Evolutionary conservation across 805 yeast species (phyloP), one percentile per base, ranked within the genome.

Genomic region (Lachancea sp.): DNA sequence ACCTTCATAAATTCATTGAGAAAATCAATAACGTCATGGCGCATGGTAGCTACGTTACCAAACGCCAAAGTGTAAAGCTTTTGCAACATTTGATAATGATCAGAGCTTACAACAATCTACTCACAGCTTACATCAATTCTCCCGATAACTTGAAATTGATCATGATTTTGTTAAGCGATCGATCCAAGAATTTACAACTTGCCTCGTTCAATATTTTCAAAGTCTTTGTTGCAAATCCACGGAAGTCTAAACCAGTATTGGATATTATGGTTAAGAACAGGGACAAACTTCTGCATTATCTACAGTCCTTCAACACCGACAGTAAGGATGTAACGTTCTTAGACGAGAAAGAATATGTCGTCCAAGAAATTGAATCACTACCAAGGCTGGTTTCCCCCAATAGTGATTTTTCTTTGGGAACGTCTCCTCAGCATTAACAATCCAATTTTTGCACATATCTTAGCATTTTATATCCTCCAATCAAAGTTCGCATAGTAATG

Each of bases 141-240:
- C 80, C 93, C 1, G 88, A 82, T 42, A 89, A 89, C 61, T 69
- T 93, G 57, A 93, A 91, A 63, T 67, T 89, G 45, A 77, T 87
- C 22, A 93, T 93, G 99, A 74, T 83, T 31, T 66, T 89, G 49
- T 69, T 93, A 51, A 82, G 93, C 48, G 97, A 91, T 63, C 85
- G 84, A 65, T 87, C 95, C 51, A 85, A 84, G 59, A 90, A 90
- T 63, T 74, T 93, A 47, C 96, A 90, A 61, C 66, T 79, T 44
- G 98, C 93, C 63, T 89, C 95, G 3, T 93, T 93, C 60, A 90
- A 93, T 53, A 83, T 91, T 32, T 91, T 93, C 70, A 93, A 91
- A 67, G 85, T 90, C 33, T 88, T 93, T 65, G 89, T 89, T n/a
- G 98, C 96, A 3, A 93, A 93, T 64, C 99, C 99, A 4, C 81